phyloP scores from a whole-genome alignment of 2,329 filamentous ascomycete species.

The Sporothrix dimorphospora region DNA sequence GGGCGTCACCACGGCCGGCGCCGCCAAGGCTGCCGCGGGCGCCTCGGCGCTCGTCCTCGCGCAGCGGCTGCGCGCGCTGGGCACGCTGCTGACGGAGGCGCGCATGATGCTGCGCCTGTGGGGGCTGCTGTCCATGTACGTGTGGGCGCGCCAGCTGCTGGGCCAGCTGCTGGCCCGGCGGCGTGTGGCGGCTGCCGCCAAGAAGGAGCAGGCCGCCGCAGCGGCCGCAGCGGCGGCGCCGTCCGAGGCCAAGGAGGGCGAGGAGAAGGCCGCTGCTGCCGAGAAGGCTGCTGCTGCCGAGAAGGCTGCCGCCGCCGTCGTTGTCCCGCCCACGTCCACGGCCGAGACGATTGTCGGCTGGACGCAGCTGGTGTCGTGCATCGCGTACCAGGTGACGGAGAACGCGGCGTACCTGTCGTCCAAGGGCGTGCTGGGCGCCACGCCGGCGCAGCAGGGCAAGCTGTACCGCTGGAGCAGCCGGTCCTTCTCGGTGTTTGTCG shows the following conservation, averaged over 20 bases:
- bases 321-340: slow-evolving; percentile 49
- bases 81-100: slow-evolving; percentile 68
- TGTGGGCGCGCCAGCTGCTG: slow-evolving; percentile 62
- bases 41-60: slow-evolving; percentile 54
- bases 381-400: slow-evolving; percentile 77
- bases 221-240: slow-evolving; percentile 46
- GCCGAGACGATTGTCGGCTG: slow-evolving; percentile 60
- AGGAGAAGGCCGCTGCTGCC: slow-evolving; percentile 45
- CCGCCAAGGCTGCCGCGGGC: slow-evolving; percentile 39
- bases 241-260: not conserved
- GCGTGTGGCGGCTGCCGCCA: slow-evolving; percentile 46
- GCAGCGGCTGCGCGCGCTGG: slow-evolving; percentile 61
- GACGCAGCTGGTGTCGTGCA: slow-evolving; percentile 68
- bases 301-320: slow-evolving; percentile 46
- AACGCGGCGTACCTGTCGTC: slow-evolving; percentile 77
- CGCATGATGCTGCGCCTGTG: slow-evolving; percentile 76
- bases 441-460: slow-evolving; percentile 58
- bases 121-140: slow-evolving; percentile 73
- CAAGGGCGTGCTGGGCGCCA: slow-evolving; percentile 69
- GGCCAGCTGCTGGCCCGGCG: slow-evolving; percentile 38
- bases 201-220: slow-evolving; percentile 34
- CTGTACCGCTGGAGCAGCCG: slow-evolving; percentile 74
- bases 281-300: slow-evolving; percentile 39
- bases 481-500: slow-evolving; percentile 79
- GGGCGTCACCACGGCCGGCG: slow-evolving; percentile 27